Evolutionary conservation across 2,329 filamentous ascomycete species (phyloP).

Genomic region (Colletotrichum cordylinicola): DNA sequence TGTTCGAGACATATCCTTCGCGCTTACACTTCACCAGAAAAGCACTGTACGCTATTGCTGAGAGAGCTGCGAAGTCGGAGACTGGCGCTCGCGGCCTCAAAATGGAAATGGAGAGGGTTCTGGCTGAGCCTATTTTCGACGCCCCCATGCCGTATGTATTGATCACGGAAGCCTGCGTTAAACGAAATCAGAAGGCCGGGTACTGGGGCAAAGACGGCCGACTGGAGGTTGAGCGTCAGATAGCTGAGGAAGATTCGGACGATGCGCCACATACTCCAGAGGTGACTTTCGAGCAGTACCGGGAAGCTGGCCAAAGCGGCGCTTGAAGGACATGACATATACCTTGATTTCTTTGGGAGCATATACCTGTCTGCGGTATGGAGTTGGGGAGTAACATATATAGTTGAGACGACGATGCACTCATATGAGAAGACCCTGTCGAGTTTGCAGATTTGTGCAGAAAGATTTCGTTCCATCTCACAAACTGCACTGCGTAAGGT

Average conservation of each 20-base stretch:
- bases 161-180: conserved; percentile 73
- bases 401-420: not conserved
- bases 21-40: conserved; percentile 83
- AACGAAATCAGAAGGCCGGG: conserved; percentile 61
- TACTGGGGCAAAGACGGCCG: conserved; percentile 75
- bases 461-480: not conserved
- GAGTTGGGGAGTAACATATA: not conserved
- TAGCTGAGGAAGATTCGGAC: conserved; percentile 65
- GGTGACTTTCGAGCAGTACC: conserved; percentile 44
- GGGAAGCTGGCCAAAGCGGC: conserved; percentile 53
- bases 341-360: not conserved
- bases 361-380: not conserved
- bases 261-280: conserved; percentile 21
- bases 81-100: conserved; percentile 83
- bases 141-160: conserved; percentile 78
- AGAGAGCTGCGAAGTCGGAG: conserved; percentile 61
- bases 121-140: conserved; percentile 83
- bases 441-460: not conserved
- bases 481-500: not conserved
- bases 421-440: not conserved
- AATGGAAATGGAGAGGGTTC: conserved; percentile 80
- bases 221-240: conserved; percentile 71
- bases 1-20: conserved; percentile 82
- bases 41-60: conserved; percentile 82
- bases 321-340: conserved; percentile 35